Base-by-base conservation (phyloP, 805 yeast genomes). In the Ogataea methanolica region DNA sequence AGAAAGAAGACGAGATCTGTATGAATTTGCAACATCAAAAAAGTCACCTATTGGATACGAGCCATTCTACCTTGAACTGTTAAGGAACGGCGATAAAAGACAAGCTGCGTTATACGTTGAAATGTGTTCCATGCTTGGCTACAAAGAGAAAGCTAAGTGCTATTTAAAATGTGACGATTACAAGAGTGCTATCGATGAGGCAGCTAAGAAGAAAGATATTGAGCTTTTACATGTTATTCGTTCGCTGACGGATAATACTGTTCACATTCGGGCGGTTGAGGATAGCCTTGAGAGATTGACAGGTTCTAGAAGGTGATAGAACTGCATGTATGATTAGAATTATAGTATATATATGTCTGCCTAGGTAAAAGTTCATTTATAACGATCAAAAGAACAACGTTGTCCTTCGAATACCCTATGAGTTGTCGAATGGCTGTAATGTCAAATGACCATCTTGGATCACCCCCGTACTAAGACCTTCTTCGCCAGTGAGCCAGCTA, bases 401-500 rank as follows among this genome's bases (percentile, higher is more conserved):
- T n/a, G 11, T 17, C 14, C 16, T 14, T 34, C 15, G 15, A 39
- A n/a, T 6, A 8, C 8, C 14, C 16, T 3, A 16, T 40, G 42
- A 40, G 34, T 22, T 39, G 8, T 36, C 29, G 26, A 36, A 39
- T 19, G 42, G 23, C 29, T 40, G 47, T 23, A 53, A 54, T 22
- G 45, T 46, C 36, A 68, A 69, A 39, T 53, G 58, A 0, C 78
- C 78, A 48, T 75, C 64, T 29, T 56, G 58, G 5, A 78, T 64
- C 0, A 52, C 56, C 0, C 90, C 90, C 35, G 76, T 68, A 37
- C 67, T 65, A 1, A 65, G 55, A 0, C 86, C 85, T 51, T 82
- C 83, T 61, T 86, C 89, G 2, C 95, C 96, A 4, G 91, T 80
- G 33, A 88, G 62, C 91, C 90, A 88, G 31, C 80, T 76, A 0